phyloP scores from a whole-genome alignment of 306 rosid species.

The Alnus glutinosa region DNA sequence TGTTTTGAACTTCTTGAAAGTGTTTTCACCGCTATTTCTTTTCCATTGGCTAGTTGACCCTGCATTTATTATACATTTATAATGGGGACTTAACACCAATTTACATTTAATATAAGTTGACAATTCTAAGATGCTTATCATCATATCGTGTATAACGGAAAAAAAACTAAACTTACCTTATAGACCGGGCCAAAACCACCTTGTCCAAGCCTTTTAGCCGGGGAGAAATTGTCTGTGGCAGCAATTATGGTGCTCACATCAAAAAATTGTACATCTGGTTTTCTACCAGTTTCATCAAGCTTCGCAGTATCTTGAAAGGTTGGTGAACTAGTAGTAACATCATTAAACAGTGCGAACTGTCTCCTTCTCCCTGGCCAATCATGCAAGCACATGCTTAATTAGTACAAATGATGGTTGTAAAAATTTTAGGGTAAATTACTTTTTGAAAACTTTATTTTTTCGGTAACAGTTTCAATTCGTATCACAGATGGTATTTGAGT shows the following conservation, averaged over 20 bases:
- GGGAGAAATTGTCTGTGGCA: constrained; percentile 12
- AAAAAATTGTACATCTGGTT: constrained; percentile 29
- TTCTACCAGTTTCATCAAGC: constrained; percentile 4
- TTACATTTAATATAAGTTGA: no score
- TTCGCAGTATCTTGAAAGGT: neutral
- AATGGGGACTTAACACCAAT: neutral
- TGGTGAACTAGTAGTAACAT: neutral
- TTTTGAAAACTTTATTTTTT: no score
- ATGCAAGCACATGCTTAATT: neutral
- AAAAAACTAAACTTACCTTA: neutral
- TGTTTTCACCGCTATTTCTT: constrained; percentile 42
- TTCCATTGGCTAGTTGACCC: constrained; percentile 41
- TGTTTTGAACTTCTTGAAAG: constrained; percentile 41
- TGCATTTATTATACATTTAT: constrained; percentile 10
- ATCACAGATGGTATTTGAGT: no score
- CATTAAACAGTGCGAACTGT: neutral
- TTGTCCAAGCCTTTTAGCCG: constrained; percentile 20
- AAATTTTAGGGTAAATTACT: neutral
- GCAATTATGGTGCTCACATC: constrained; percentile 5
- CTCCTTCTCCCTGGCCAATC: constrained; percentile 1
- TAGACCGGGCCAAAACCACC: constrained; percentile 28
- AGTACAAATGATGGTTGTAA: neutral
- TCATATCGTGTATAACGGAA: neutral
- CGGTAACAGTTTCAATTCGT: no score
- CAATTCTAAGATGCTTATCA: no score